Evolutionary conservation across 805 yeast species (phyloP), one percentile per base, ranked within the genome.

Genomic region (Nakazawaea holstii): DNA sequence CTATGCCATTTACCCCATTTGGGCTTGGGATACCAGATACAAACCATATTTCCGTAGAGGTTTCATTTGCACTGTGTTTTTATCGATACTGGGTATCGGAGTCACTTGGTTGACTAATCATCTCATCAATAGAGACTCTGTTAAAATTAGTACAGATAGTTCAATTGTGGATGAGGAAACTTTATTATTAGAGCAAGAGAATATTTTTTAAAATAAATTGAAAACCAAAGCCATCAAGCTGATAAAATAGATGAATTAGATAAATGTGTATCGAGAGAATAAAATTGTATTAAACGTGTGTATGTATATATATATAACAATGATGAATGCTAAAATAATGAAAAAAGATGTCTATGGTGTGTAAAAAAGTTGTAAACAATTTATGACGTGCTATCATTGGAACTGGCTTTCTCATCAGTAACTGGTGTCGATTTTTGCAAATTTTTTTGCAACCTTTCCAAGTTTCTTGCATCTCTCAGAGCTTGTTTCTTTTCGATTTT

Each of bases 401-500:
- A 41, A 30, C 13, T 32, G 13, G 14, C 6, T 24, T 41, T 41
- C 20, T 41, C 44, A 7, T 41, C 44, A 2, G 2, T 9, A 9
- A 17, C 44, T 15, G 29, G n/a, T n/a, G n/a, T n/a, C 10, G 38
- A 35, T 11, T 24, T 43, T 6, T 45, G 17, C 39, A 45, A 39
- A 27, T 53, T 51, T 35, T 52, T 46, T 42, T 58, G 47, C 48
- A 74, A 54, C 52, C 65, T 66, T 39, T 57, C 64, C 56, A 75
- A 58, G 53, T 70, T 70, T 48, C 54, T 64, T 31, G 66, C 68
- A 51, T 76, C 80, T 51, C 76, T 62, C 45, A 59, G 55, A 3
- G 77, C 74, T 55, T 77, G 80, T 9, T 66, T 64, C 36, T 54
- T 55, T 40, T 77, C 82, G 49, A 76, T 68, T 45, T 72, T 65